Base-by-base conservation (phyloP, 2,329 filamentous ascomycete species). In the Ascochyta koolunga region DNA sequence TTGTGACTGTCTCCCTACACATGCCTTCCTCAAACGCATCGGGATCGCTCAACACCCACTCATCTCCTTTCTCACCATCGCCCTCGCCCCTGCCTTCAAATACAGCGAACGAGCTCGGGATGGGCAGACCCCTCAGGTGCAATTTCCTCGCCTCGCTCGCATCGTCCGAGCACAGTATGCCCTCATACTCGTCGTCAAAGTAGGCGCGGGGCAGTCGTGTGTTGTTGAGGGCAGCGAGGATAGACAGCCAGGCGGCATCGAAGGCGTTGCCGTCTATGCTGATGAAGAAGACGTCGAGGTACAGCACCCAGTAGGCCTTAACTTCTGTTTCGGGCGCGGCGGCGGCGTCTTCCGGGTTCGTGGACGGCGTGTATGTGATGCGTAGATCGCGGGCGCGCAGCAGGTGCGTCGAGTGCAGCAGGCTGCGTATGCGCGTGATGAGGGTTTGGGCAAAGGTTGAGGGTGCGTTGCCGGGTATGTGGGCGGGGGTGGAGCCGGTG, bases 221-320 rank as follows among this genome's bases (percentile, higher is more conserved):
- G 73, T 95, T 86, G 47, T 80, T 82, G 54, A 99, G 78, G 6
- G 95, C 93, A 8, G 93, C 90, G 19, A 96, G 75, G 0, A 96
- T 82, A 11, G 91, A 87, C 0, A 89, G 84, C 93, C 93, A 98
- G 0, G 91, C 91, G 0, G 91, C 90, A 69, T 99, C 93, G 61
- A 98, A 93, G 1, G 91, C 86, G 67, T 95, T 96, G 5, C 93
- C 93, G 60, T 96, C 93, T 43, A 96, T 86, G 0, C 91, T 96
- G 62, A 99, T 88, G 77, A 96, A 95, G 69, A 97, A 84, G n/a
- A 97, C 82, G 70, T 98, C 93, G 61, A 99, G 90, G 75, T 96
- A 97, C 18, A 99, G 85, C 9, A 90, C 88, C 95, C 93, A 99
- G 75, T 96, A 98, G 0, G 89, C 95, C 71, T 90, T 93, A 10